These are phyloP conservation scores for Aegilops bicornis DNA, from an alignment of 176 grass and related monocot species.

Conservation along the genomic window DNA sequence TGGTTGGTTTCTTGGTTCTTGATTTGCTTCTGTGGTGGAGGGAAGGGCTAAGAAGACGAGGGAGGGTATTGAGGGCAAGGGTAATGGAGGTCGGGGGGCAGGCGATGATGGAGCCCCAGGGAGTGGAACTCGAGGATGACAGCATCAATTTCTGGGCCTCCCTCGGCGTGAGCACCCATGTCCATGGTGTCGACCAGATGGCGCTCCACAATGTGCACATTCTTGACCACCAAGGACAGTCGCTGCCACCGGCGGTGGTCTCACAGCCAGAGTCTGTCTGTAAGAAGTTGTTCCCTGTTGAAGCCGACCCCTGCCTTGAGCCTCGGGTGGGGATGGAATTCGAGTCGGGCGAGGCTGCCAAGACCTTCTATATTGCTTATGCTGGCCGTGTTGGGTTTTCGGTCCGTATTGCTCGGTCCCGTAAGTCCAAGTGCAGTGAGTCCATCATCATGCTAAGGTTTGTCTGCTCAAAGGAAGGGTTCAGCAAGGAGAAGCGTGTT, in stretches of 20 bases:
- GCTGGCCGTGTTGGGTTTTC: constrained; percentile 81
- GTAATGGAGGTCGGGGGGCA: constrained; percentile 40
- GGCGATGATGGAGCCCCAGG: constrained; percentile 63
- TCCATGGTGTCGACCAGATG: constrained; percentile 67
- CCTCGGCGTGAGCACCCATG: constrained; percentile 78
- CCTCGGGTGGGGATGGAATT: constrained; percentile 93
- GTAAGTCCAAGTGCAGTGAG: constrained; percentile 77
- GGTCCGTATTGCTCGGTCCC: constrained; percentile 72
- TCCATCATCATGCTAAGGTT: constrained; percentile 94
- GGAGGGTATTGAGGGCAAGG: constrained; percentile 10
- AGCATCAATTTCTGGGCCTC: constrained; percentile 97
- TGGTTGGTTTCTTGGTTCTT: constrained; percentile 20
- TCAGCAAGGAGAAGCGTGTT: constrained; percentile 49
- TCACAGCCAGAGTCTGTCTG: constrained; percentile 38
- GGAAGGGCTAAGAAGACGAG: background rate
- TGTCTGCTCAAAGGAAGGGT: constrained; percentile 62
- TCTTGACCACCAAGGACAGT: constrained; percentile 45
- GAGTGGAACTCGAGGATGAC: constrained; percentile 86
- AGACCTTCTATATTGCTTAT: constrained; percentile 96
- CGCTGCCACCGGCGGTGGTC: background rate
- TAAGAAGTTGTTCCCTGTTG: constrained; percentile 30
- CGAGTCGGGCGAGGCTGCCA: constrained; percentile 84
- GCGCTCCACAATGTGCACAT: constrained; percentile 46
- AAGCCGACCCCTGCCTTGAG: constrained; percentile 59
- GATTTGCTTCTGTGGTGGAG: constrained; percentile 15